A percentile compares a stretch with the other conserved stretches of the same genome.
These are phyloP conservation scores for Trichoderma sp. DNA, from an alignment of 2,329 filamentous ascomycete species.

Conservation along the genomic window DNA sequence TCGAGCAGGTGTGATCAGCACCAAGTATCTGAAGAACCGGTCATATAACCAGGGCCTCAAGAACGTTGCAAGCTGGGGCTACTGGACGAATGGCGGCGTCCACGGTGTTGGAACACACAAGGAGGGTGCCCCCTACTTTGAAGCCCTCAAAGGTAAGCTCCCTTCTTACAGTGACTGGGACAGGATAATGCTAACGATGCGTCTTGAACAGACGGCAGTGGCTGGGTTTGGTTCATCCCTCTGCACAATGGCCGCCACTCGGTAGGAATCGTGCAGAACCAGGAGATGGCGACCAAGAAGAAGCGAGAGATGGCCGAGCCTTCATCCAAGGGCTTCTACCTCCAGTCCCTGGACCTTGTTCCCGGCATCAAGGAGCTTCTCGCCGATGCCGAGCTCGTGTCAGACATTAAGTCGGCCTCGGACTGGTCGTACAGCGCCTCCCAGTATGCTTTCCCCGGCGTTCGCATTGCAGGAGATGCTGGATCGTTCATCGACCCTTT, in stretches of 20 bases:
- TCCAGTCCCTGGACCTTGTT: conserved; percentile 39
- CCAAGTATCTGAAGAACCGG: conserved; percentile 53
- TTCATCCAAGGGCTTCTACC: conserved; percentile 40
- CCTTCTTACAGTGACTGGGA: too few relatives aligned
- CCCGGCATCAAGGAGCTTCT: conserved; percentile 40
- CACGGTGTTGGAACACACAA: conserved; percentile 42
- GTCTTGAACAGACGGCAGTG: conserved; percentile 44
- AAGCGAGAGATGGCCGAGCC: conserved; percentile 35
- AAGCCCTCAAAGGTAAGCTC: conserved; percentile 43
- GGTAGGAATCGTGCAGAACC: conserved; percentile 48
- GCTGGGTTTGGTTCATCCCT: conserved; percentile 56
- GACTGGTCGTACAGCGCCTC: conserved; percentile 53
- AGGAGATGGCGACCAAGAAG: conserved; percentile 41
- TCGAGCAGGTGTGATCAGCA: conserved; percentile 48
- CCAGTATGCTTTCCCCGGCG: conserved; percentile 44
- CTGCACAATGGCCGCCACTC: conserved; percentile 51
- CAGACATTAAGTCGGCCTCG: conserved; percentile 46
- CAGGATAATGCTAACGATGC: background rate
- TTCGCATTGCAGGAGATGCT: conserved; percentile 50
- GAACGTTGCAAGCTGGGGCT: conserved; percentile 54
- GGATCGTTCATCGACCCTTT: conserved; percentile 54
- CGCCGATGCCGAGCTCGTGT: conserved; percentile 38
- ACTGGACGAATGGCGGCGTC: conserved; percentile 44
- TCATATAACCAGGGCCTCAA: conserved; percentile 51
- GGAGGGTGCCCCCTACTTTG: conserved; percentile 48